Percentiles rank a stretch among this genome's conserved stretches.
Evolutionary conservation across 2,329 filamentous ascomycete species (phyloP).

Genomic region (Stagonosporopsis rhizophila): DNA sequence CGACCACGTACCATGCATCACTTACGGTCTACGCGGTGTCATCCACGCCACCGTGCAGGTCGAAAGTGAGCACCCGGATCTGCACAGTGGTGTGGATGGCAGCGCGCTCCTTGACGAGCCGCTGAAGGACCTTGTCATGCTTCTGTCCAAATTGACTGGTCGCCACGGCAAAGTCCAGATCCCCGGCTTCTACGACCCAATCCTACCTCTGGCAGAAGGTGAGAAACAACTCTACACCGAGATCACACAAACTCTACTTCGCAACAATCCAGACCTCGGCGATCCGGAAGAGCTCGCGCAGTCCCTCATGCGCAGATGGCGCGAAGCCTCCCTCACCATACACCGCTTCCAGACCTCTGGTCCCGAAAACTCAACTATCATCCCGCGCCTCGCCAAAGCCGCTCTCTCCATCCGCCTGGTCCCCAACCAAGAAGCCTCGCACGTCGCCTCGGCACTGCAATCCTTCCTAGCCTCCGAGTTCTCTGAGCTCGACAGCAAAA

Average conservation of each 20-base stretch:
- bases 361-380: conserved; percentile 84
- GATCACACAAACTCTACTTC: conserved; percentile 78
- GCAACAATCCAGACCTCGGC: conserved; percentile 70
- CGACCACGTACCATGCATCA: conserved; percentile 92
- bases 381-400: conserved; percentile 87
- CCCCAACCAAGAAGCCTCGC: conserved; percentile 85
- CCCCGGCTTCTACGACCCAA: conserved; percentile 86
- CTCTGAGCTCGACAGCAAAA: conserved; percentile 76
- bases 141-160: conserved; percentile 83
- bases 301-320: conserved; percentile 91
- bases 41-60: conserved; percentile 91
- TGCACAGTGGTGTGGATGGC: conserved; percentile 96
- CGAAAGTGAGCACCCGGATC: conserved; percentile 83
- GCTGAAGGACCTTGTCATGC: conserved; percentile 84
- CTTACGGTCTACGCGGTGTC: conserved; percentile 91
- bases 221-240: conserved; percentile 85
- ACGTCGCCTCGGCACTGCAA: conserved; percentile 73
- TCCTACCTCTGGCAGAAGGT: conserved; percentile 74
- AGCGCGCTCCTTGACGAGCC: conserved; percentile 90
- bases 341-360: conserved; percentile 93
- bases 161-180: conserved; percentile 81
- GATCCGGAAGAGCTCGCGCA: conserved; percentile 75
- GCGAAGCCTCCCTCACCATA: conserved; percentile 91
- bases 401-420: conserved; percentile 91
- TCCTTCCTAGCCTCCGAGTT: conserved; percentile 76